These are phyloP conservation scores for Beauveria brongniartii DNA, from an alignment of 2,329 filamentous ascomycete species.

Conservation along the genomic window DNA sequence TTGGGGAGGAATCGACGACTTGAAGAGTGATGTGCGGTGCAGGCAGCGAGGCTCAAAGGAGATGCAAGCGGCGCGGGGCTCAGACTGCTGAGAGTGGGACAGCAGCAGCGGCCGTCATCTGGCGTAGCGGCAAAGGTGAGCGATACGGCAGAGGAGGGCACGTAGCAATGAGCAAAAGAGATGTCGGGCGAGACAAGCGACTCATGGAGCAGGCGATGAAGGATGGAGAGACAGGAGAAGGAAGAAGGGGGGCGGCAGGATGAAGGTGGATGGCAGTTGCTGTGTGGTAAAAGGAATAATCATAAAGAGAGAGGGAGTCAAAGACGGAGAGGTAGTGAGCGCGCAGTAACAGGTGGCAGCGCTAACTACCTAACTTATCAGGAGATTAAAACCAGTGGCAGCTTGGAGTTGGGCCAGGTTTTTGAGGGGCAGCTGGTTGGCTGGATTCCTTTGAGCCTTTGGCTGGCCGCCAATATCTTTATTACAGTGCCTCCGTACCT, in stretches of 20 bases:
- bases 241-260: neutral
- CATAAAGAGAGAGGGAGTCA: neutral
- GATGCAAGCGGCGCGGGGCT: constrained; percentile 19
- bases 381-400: neutral
- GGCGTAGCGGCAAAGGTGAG: constrained; percentile 13
- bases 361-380: neutral
- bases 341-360: neutral
- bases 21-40: neutral
- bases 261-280: constrained; percentile 1
- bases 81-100: constrained; percentile 18
- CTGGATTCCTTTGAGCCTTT: neutral
- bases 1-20: neutral
- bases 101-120: constrained; percentile 17
- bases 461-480: neutral
- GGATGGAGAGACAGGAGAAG: neutral
- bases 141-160: constrained; percentile 10
- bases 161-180: constrained; percentile 15
- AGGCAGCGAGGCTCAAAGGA: neutral
- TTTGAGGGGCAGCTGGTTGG: no score
- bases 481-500: no score
- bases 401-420: no score
- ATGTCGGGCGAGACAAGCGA: neutral
- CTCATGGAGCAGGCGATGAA: constrained; percentile 5
- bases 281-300: neutral
- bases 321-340: neutral